A percentile compares a stretch with the other conserved stretches of the same genome.
Conservation (phyloP, 192 early-diverging fungal genomes). For the Umbelopsis vinacea region DNA sequence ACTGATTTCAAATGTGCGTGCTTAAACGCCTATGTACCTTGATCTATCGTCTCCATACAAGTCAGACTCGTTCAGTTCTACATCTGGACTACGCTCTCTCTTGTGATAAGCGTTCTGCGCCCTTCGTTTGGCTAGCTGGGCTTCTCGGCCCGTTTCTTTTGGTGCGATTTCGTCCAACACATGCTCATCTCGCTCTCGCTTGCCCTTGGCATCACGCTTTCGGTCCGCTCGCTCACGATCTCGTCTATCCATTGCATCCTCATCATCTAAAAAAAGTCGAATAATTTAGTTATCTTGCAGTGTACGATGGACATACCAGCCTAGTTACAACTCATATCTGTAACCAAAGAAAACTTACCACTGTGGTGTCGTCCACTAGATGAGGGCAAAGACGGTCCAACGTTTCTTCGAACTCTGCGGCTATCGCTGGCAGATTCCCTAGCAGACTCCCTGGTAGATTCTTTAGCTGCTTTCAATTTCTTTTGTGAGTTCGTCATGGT, state of each 20-base stretch:
- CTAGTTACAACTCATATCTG: too few relatives aligned
- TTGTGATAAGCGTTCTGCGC: slow-evolving; percentile 62
- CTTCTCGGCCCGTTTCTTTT: slow-evolving; percentile 66
- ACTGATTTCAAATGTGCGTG: background rate
- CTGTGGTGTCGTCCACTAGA: background rate
- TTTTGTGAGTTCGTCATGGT: slow-evolving; percentile 53
- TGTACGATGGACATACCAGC: background rate
- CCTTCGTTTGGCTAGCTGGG: slow-evolving; percentile 63
- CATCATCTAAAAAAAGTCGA: background rate
- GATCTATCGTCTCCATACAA: slow-evolving; percentile 66
- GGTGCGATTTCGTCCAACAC: slow-evolving; percentile 71
- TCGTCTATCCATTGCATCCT: slow-evolving; percentile 46
- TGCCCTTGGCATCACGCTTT: slow-evolving; percentile 46
- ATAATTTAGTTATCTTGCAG: background rate
- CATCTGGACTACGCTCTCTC: slow-evolving; percentile 65
- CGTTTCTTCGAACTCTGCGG: background rate
- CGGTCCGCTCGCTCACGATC: slow-evolving; percentile 36
- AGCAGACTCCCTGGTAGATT: background rate
- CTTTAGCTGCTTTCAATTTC: too few relatives aligned
- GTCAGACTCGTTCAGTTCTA: slow-evolving; percentile 64
- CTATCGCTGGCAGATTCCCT: background rate
- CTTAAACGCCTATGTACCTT: slow-evolving; percentile 34
- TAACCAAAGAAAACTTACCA: background rate
- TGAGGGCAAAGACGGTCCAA: background rate
- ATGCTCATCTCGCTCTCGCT: slow-evolving; percentile 54